Evolutionary conservation across 2,329 filamentous ascomycete species (phyloP).

Genomic region (Penicillium sp.): DNA sequence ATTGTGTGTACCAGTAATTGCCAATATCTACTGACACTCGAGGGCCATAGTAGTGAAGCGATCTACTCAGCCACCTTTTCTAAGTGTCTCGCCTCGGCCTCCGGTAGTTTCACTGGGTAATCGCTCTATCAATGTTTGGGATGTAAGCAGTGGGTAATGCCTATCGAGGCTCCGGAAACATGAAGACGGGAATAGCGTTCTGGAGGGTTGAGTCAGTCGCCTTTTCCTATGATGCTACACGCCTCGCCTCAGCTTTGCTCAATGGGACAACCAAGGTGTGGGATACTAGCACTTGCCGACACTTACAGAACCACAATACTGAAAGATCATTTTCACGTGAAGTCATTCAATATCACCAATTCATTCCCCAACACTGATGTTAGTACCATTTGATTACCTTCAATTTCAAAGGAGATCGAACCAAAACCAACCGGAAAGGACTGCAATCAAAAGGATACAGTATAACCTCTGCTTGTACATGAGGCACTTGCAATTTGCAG

Average conservation of each 20-base stretch:
- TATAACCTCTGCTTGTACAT: background rate
- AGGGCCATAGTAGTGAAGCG: too few relatives aligned
- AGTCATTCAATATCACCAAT: background rate
- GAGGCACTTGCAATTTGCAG: conserved; percentile 5
- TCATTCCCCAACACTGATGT: background rate
- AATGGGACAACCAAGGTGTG: conserved; percentile 17
- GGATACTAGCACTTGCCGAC: background rate
- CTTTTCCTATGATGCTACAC: conserved; percentile 16
- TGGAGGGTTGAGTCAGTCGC: conserved; percentile 5
- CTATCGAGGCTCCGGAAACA: background rate
- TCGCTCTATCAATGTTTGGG: conserved; percentile 12
- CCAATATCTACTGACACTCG: too few relatives aligned
- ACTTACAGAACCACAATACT: background rate
- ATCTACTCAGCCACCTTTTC: too few relatives aligned
- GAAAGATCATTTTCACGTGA: background rate
- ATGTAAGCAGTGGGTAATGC: background rate
- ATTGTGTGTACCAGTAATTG: background rate
- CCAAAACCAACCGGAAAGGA: background rate
- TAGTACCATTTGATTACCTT: background rate
- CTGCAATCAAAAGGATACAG: background rate
- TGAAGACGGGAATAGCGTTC: background rate
- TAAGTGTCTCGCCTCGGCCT: conserved; percentile 1
- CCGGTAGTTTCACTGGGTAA: too few relatives aligned
- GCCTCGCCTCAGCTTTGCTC: conserved; percentile 20
- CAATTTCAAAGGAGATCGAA: background rate